Evolutionary conservation across 495 filamentous ascomycete genomes (phyloP).

Genomic region (Podospora conica): DNA sequence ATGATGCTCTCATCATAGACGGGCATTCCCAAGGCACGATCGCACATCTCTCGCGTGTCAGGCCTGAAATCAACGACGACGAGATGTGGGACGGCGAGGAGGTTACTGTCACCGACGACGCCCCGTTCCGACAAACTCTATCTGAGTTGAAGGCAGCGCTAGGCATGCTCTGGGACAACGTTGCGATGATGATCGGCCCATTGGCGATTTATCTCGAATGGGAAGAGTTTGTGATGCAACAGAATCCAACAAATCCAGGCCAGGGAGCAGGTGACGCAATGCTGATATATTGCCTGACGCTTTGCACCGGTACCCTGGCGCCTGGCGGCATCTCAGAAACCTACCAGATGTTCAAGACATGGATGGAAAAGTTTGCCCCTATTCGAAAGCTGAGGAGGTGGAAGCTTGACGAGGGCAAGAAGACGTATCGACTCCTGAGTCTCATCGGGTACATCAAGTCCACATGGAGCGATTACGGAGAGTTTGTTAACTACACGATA

Average conservation of each 20-base stretch:
- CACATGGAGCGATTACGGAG: constrained; percentile 2
- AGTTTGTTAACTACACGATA: background rate
- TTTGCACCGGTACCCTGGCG: constrained; percentile 8
- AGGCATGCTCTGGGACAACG: background rate
- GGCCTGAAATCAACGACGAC: background rate
- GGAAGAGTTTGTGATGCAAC: constrained; percentile 2
- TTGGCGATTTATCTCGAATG: constrained; percentile 2
- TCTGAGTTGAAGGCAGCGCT: background rate
- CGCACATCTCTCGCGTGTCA: background rate
- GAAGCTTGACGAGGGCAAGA: constrained; percentile 1
- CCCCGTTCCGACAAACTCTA: background rate
- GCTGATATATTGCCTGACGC: constrained; percentile 3
- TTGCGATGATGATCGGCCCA: background rate
- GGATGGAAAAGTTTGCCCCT: background rate
- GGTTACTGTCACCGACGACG: background rate
- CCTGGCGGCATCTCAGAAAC: constrained; percentile 6
- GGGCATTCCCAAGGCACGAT: constrained; percentile 8
- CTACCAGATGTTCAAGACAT: background rate
- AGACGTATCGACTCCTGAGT: background rate
- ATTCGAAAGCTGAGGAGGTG: constrained; percentile 3
- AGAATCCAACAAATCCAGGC: constrained; percentile 12
- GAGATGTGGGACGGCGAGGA: background rate
- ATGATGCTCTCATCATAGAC: constrained; percentile 1
- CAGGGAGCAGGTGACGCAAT: background rate
- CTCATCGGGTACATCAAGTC: constrained; percentile 8